Evolutionary conservation across 805 yeast genomes (phyloP).

Genomic region (Novakomyces olei): DNA sequence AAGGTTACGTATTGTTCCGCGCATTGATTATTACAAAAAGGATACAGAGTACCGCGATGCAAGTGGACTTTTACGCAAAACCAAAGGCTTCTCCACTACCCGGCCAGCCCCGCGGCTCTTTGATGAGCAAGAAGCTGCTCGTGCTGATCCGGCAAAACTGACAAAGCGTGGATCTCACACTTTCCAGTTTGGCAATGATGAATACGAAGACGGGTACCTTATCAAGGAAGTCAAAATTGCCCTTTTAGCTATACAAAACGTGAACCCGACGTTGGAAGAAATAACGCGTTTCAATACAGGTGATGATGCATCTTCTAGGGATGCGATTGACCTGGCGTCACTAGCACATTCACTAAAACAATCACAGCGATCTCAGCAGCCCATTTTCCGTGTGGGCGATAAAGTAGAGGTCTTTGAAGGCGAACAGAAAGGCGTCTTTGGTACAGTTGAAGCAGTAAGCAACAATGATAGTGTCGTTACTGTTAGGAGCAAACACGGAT

Average conservation of each 20-base stretch:
- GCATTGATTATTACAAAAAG: conserved; percentile 67
- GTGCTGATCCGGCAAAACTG: conserved; percentile 50
- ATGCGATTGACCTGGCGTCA: conserved; percentile 65
- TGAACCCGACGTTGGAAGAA: conserved; percentile 75
- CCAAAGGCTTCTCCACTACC: conserved; percentile 33
- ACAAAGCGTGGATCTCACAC: conserved; percentile 35
- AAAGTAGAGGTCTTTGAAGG: conserved; percentile 79
- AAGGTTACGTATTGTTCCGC: conserved; percentile 77
- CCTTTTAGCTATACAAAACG: conserved; percentile 52
- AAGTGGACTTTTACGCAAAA: conserved; percentile 21
- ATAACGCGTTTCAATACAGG: conserved; percentile 48
- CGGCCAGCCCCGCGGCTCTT: conserved; percentile 76
- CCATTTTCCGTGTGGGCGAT: conserved; percentile 40
- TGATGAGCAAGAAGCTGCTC: conserved; percentile 70
- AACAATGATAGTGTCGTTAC: conserved; percentile 41
- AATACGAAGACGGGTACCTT: conserved; percentile 71
- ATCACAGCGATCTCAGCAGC: conserved; percentile 46
- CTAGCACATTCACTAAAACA: conserved; percentile 68
- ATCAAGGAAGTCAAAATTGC: conserved; percentile 70
- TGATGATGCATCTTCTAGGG: too few relatives aligned
- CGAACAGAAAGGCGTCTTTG: conserved; percentile 77
- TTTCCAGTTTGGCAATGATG: conserved; percentile 65
- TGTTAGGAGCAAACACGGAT: conserved; percentile 12
- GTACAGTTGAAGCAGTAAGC: conserved; percentile 51
- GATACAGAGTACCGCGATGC: conserved; percentile 11